Evolutionary conservation across 2,329 filamentous ascomycete species (phyloP).

Genomic region (Ceratocystis diversiconidia): DNA sequence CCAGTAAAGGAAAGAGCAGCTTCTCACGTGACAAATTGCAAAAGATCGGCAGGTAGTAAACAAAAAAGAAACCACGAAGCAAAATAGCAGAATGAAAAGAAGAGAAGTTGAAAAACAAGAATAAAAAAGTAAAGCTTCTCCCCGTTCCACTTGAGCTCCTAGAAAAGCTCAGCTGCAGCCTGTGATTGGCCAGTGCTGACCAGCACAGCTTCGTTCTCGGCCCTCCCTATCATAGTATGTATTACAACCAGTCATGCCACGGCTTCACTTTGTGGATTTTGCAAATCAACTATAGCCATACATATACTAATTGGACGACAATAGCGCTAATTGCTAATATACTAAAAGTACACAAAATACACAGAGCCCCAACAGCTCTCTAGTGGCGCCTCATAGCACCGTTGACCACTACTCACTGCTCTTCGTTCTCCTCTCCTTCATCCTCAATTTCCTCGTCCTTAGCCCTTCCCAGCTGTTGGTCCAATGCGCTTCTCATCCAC

Average conservation of each 20-base stretch:
- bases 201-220: background rate
- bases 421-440: background rate
- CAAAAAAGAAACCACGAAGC: background rate
- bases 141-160: background rate
- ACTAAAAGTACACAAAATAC: constrained; percentile 3
- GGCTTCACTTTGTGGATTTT: too few relatives aligned
- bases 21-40: background rate
- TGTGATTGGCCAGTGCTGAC: constrained; percentile 11
- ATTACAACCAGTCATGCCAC: too few relatives aligned
- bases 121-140: background rate
- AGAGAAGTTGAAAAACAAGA: background rate
- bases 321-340: background rate
- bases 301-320: background rate
- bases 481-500: constrained; percentile 45
- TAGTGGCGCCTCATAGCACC: background rate
- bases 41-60: background rate
- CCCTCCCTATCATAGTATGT: too few relatives aligned
- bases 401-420: background rate
- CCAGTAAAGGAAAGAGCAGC: background rate
- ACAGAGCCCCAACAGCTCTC: background rate
- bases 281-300: too few relatives aligned
- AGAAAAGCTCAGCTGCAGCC: background rate
- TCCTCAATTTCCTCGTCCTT: background rate
- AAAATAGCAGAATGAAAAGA: background rate
- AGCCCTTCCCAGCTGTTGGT: constrained; percentile 15